Evolutionary conservation across 2,329 filamentous ascomycete genomes (phyloP), one percentile per base, ranked within the genome.

Genomic region (Venturia oleaginea): DNA sequence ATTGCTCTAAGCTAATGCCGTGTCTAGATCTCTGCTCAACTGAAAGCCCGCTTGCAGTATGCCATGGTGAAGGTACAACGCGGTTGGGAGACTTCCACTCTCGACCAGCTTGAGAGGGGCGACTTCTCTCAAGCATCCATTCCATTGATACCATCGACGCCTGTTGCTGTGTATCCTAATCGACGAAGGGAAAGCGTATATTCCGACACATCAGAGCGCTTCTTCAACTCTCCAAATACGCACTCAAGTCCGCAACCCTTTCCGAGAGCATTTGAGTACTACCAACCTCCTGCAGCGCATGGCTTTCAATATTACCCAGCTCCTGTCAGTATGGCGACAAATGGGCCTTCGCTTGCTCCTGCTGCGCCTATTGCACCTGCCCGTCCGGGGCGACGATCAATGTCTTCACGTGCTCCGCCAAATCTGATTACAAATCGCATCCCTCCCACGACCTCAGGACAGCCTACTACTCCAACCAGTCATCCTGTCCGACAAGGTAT

Each of bases 21-120:
- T 34, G 61, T 51, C 22, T 32, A 92, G 89, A 78, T 91, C 63
- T 91, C 90, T 48, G 84, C 87, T 64, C 89, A 93, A 72, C 82
- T 97, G 62, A 89, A 88, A 72, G 87, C 91, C 61, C 89, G 91
- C 70, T 82, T 97, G 34, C 91, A 91, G 7, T 97, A 97, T 75
- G 93, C 93, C 68, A 94, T 96, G 84, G 84, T 95, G 72, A 97
- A 96, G 76, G 89, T 97, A 2, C 62, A 77, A 68, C 87, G 95
- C 72, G 91, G 91, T 65, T 94, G 92, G 88, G 89, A 96, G 76
- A 83, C 87, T 61, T 86, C 88, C 67, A 86, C 86, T 22, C 85
- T 94, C 65, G 86, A 89, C 64, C 89, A 93, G 75, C 84, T 93
- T 37, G 91, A 93, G 30, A 37, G 61, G 22, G 19, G 37, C 22